Evolutionary conservation across 2,329 filamentous ascomycete genomes (phyloP).

Genomic region (Eutypa lata): DNA sequence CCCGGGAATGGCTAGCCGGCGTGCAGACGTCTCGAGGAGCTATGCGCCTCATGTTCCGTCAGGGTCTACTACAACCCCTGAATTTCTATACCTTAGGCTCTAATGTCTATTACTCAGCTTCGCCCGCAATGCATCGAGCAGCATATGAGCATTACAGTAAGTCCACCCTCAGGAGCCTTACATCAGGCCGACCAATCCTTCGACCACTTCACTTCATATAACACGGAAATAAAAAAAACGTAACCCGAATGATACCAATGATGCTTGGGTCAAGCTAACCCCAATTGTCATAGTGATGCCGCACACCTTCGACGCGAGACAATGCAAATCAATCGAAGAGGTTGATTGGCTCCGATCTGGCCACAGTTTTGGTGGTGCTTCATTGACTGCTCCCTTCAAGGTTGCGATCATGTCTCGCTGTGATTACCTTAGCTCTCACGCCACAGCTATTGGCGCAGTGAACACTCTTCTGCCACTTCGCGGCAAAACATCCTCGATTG

Average conservation of each 20-base stretch:
- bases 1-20: constrained; percentile 41
- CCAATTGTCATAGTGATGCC: constrained; percentile 48
- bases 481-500: constrained; percentile 43
- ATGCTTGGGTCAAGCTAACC: neutral
- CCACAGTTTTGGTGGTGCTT: constrained; percentile 64
- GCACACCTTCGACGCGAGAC: constrained; percentile 59
- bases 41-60: constrained; percentile 57
- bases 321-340: constrained; percentile 59
- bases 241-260: neutral
- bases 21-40: constrained; percentile 55
- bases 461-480: constrained; percentile 69
- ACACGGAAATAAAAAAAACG: neutral
- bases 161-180: too few relatives aligned
- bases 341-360: constrained; percentile 57
- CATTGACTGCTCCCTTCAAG: constrained; percentile 68
- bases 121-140: constrained; percentile 69
- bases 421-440: constrained; percentile 64
- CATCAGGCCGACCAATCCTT: neutral
- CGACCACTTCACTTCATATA: neutral
- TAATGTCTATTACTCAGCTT: constrained; percentile 66
- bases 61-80: constrained; percentile 61
- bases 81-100: constrained; percentile 68
- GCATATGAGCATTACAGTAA: constrained; percentile 58
- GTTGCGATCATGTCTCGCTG: constrained; percentile 63
- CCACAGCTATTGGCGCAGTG: constrained; percentile 67